Percentiles rank a stretch among this genome's conserved stretches.
phyloP scores from a whole-genome alignment of 169 alveolate species.

The Blepharisma undulans region DNA sequence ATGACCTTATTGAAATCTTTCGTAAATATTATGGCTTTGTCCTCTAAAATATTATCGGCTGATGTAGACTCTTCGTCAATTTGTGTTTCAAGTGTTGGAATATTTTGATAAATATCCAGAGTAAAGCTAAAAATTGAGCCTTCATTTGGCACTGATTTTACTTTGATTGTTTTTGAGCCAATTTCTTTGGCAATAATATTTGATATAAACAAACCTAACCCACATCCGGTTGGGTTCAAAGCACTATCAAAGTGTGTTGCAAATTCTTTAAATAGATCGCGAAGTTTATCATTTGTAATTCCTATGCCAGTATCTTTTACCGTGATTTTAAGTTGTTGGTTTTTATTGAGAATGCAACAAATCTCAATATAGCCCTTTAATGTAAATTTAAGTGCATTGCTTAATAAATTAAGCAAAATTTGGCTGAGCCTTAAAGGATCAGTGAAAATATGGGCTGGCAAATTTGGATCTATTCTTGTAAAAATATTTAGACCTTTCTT shows the following conservation, averaged over 20 bases:
- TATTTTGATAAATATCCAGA: not conserved
- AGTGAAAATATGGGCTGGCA: not conserved
- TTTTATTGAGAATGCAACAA: not conserved
- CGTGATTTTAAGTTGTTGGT: not conserved
- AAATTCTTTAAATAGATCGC: not conserved
- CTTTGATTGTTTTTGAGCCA: not conserved
- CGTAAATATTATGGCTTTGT: not conserved
- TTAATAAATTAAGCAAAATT: not conserved
- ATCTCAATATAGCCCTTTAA: not conserved
- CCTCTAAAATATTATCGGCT: not conserved
- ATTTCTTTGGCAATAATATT: not conserved
- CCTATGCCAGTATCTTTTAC: conserved; percentile 44
- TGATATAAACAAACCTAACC: conserved; percentile 3
- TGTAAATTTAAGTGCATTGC: not conserved
- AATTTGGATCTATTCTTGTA: not conserved
- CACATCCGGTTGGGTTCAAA: conserved; percentile 22
- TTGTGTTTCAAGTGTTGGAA: not conserved
- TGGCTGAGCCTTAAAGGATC: not conserved
- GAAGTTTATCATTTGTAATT: not conserved
- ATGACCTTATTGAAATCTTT: not conserved
- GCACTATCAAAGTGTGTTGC: not conserved
- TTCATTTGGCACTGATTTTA: not conserved
- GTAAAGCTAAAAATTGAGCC: conserved; percentile 23
- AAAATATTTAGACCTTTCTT: not conserved
- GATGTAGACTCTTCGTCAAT: not conserved